Evolutionary conservation across 1,284 basidiomycete species (phyloP), one percentile per base, ranked within the genome.

Genomic region (Apiotrichum laibachii): DNA sequence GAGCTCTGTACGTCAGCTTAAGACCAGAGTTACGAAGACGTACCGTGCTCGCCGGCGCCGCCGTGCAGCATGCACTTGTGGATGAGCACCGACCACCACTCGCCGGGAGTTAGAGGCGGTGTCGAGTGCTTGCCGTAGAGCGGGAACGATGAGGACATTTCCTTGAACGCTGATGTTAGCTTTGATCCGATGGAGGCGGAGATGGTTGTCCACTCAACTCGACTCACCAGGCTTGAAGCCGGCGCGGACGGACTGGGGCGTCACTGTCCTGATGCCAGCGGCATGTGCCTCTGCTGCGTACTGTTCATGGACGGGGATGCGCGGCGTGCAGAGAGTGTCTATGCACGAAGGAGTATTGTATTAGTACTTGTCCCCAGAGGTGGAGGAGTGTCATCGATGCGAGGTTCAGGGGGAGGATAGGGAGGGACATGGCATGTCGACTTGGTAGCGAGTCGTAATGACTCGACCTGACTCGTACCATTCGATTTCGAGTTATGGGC

Each of bases 281-380:
- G 55, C 57, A 19, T 70, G 59, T 9, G 74, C 78, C 69, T 78
- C 78, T 39, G 72, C 68, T 22, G 77, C 69, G 48, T 79, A 76
- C 74, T 79, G 78, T 26, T 72, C 67, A 50, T 78, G 74, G 5
- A 79, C 70, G 0, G 77, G 74, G 18, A 72, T 43, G 1, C 73
- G 66, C 2, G 78, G 78, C 0, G 78, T 79, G 60, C 74, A 73
- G 18, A 78, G 68, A 5, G 77, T 78, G 57, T 78, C 78, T 78
- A 50, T 16, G 26, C 26, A 7, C 7, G 26, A 7, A 31, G 26
- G 26, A 1, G 44, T 19, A 39, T 44, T 40, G 21, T 8, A 26
- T 44, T 40, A 43, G 50, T 40, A 21, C 18, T 31, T 18, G n/a
- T 31, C 34, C 15, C 21, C 2, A 35, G 12, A 16, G 35, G 42